A percentile compares a stretch with the other conserved stretches of the same genome.
phyloP scores from a whole-genome alignment of 2,329 filamentous ascomycete species.

The Alternaria burnsii region DNA sequence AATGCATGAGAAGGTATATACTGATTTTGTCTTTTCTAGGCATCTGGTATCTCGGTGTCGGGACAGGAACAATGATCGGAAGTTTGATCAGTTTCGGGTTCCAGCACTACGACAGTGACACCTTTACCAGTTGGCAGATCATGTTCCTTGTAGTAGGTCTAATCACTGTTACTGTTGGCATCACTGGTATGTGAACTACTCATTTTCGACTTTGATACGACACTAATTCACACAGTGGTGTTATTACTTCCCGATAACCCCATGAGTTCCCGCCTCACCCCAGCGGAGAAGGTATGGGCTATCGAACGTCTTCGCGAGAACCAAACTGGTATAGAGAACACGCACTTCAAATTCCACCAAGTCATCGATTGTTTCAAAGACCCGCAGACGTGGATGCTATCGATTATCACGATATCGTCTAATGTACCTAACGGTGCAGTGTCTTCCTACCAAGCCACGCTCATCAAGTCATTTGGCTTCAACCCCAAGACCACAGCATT shows the following conservation, averaged over 20 bases:
- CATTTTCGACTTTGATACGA: too few relatives aligned
- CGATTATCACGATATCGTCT: slow-evolving; percentile 43
- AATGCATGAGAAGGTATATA: neutral
- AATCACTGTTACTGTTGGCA: slow-evolving; percentile 44
- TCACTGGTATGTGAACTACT: slow-evolving; percentile 22
- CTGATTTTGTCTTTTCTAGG: slow-evolving; percentile 2
- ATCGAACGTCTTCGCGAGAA: slow-evolving; percentile 56
- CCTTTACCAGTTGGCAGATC: slow-evolving; percentile 69
- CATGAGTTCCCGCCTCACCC: slow-evolving; percentile 33
- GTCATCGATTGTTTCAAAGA: slow-evolving; percentile 57
- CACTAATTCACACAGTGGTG: slow-evolving; percentile 49
- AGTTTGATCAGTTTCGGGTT: slow-evolving; percentile 67
- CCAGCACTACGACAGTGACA: slow-evolving; percentile 60
- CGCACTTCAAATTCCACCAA: slow-evolving; percentile 57
- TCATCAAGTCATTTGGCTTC: slow-evolving; percentile 50
- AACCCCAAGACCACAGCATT: slow-evolving; percentile 42
- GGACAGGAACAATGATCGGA: slow-evolving; percentile 62
- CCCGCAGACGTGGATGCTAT: slow-evolving; percentile 51
- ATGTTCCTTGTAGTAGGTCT: slow-evolving; percentile 69
- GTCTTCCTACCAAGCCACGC: slow-evolving; percentile 39
- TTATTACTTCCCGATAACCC: slow-evolving; percentile 63
- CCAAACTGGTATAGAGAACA: slow-evolving; percentile 61
- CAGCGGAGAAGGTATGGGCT: slow-evolving; percentile 34
- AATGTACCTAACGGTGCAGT: slow-evolving; percentile 52
- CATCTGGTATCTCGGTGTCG: slow-evolving; percentile 52